Percentiles rank a stretch among this genome's conserved stretches.
Evolutionary conservation across 1,284 basidiomycete genomes (phyloP).

Genomic region (Fistulinella cinereoalba): DNA sequence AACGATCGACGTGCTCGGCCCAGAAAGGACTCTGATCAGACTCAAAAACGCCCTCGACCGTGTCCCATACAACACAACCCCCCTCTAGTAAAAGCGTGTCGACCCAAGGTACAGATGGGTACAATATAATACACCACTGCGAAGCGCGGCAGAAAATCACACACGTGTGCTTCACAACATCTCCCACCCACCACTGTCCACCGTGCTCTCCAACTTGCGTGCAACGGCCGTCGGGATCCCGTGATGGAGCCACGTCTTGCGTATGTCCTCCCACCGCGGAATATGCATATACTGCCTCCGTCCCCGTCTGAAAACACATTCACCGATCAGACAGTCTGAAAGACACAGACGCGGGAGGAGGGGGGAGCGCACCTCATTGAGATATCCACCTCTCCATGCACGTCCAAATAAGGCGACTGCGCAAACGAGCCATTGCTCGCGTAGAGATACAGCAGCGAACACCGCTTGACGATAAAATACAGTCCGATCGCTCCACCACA

Average conservation of each 20-base stretch:
- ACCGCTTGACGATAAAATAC: constrained; percentile 91
- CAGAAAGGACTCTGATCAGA: constrained; percentile 33
- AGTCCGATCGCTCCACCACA: constrained; percentile 84
- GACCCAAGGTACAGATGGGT: too few relatives aligned
- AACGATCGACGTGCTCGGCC: constrained; percentile 44
- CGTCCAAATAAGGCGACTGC: constrained; percentile 90
- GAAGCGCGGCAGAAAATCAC: too few relatives aligned
- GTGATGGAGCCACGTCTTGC: constrained; percentile 88
- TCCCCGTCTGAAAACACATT: constrained; percentile 56
- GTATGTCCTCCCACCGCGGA: constrained; percentile 88
- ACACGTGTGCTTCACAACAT: constrained; percentile 58
- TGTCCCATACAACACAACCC: too few relatives aligned
- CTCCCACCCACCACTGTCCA: constrained; percentile 94
- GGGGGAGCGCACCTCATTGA: constrained; percentile 73
- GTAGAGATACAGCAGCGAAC: constrained; percentile 90
- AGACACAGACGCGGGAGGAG: background rate
- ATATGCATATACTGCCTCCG: constrained; percentile 86
- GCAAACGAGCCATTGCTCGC: constrained; percentile 87
- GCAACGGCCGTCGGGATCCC: constrained; percentile 90
- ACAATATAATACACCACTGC: too few relatives aligned
- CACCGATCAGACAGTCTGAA: background rate
- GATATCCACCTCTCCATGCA: constrained; percentile 92
- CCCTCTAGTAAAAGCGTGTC: too few relatives aligned
- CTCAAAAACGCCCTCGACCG: constrained; percentile 21
- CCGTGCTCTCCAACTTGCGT: constrained; percentile 81